A percentile compares a stretch with the other conserved stretches of the same genome.
These are phyloP conservation scores for Phenoliferia sp. DNA, from an alignment of 1,284 basidiomycete species.

Conservation along the genomic window DNA sequence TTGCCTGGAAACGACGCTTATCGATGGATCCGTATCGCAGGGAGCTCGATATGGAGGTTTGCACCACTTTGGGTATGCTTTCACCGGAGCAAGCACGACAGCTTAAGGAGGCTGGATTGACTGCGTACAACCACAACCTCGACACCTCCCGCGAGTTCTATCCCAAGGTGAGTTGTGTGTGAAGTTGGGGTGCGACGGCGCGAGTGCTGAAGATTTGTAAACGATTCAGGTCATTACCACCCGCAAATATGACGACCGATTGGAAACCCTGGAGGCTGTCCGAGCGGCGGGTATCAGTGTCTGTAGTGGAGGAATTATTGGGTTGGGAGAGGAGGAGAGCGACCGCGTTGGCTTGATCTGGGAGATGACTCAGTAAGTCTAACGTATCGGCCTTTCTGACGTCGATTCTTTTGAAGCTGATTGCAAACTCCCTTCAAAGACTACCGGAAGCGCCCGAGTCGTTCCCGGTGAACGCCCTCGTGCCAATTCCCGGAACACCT, in stretches of 20 bases:
- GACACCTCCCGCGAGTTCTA: constrained; percentile 98
- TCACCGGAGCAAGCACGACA: constrained; percentile 86
- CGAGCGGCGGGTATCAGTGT: constrained; percentile 94
- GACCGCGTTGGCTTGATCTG: constrained; percentile 92
- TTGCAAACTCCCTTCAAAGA: constrained; percentile 45
- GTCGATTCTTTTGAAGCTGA: background rate
- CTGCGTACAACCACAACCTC: constrained; percentile 98
- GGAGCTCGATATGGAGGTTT: constrained; percentile 59
- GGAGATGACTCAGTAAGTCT: constrained; percentile 77
- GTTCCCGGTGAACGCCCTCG: constrained; percentile 94
- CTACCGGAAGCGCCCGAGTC: constrained; percentile 95
- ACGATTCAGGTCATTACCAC: constrained; percentile 79
- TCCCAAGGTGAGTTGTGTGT: constrained; percentile 58
- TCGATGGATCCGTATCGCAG: constrained; percentile 9
- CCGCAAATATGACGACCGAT: constrained; percentile 86
- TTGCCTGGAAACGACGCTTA: background rate
- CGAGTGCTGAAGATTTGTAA: background rate
- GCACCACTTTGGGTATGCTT: constrained; percentile 96
- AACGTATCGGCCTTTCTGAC: background rate
- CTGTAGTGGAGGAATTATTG: constrained; percentile 94
- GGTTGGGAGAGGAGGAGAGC: constrained; percentile 82
- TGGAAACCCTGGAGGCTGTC: constrained; percentile 84
- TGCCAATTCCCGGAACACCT: constrained; percentile 57
- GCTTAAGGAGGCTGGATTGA: constrained; percentile 91
- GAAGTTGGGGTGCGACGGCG: background rate